Base-by-base conservation (phyloP, 2,329 filamentous ascomycete species). In the Paramyrothecium roridum region DNA sequence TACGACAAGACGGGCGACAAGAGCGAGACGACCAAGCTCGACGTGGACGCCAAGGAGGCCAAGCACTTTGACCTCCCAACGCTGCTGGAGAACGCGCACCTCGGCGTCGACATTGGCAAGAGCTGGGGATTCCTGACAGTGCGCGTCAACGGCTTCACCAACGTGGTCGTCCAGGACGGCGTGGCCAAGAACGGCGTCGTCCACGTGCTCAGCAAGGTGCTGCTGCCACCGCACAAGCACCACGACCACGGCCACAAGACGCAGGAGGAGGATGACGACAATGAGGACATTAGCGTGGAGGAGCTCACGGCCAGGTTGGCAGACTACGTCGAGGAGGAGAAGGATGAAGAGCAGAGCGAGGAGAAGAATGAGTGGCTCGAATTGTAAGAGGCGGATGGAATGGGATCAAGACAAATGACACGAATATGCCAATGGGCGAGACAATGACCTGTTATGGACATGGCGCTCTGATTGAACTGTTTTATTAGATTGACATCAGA, bases 171-270 rank as follows among this genome's bases (percentile, higher is more conserved):
- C 8, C 77, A 86, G 59, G 91, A 96, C 67, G 87, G 80, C 1
- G 71, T 95, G 54, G 89, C 87, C 0, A 83, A 80, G 65, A 90
- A 96, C 67, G 93, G 93, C 33, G 91, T 93, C 16, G 82, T 96
- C 40, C 93, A 96, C 55, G 85, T 93, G 17, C 78, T 95, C 0
- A 79, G 81, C 50, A 80, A 80, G 55, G 84, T 96, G 0, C 74
- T 96, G 55, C 84, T 97, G 59, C 93, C 93, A 46, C 90, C 91
- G 2, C 85, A 83, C 72, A 79, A 79, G 58, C 54, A 65, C 22
- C 58, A 57, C 50, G 54, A 59, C 0, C 52, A 54, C 45, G 26
- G 26, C 10, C 26, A 30, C 26, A 30, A 30, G 26, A 10, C 26
- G 37, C 52, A 59, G 3, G 47, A 54, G 19, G 52, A 50, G 2